Percentiles rank a stretch among this genome's conserved stretches.
phyloP scores from a whole-genome alignment of 768 basidiomycete species.

The Scleroderma bovista region DNA sequence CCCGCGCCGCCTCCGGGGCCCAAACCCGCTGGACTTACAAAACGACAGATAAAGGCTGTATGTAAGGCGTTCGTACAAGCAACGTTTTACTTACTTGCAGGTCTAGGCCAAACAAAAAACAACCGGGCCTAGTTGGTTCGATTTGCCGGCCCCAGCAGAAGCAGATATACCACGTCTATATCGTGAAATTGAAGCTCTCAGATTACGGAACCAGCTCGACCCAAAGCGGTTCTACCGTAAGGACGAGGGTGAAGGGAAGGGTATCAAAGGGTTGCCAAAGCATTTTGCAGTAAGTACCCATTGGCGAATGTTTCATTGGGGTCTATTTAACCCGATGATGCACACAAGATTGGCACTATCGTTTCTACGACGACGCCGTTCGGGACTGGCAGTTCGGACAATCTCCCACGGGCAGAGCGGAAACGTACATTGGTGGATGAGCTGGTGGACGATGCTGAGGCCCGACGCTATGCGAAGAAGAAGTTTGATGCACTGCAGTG shows the following conservation, averaged over 20 bases:
- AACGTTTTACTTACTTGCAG: neutral
- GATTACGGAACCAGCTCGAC: slow-evolving; percentile 82
- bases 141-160: slow-evolving; percentile 77
- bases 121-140: slow-evolving; percentile 81
- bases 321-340: slow-evolving; percentile 5
- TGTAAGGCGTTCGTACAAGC: slow-evolving; percentile 12
- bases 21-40: slow-evolving; percentile 66
- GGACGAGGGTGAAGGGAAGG: slow-evolving; percentile 80
- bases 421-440: slow-evolving; percentile 87
- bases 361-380: slow-evolving; percentile 68
- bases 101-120: slow-evolving; percentile 62
- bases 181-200: slow-evolving; percentile 83
- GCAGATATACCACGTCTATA: slow-evolving; percentile 73
- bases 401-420: slow-evolving; percentile 60
- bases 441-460: slow-evolving; percentile 82
- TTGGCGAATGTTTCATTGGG: neutral
- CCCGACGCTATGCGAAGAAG: slow-evolving; percentile 83
- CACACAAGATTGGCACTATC: slow-evolving; percentile 69
- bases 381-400: slow-evolving; percentile 61
- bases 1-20: slow-evolving; percentile 63
- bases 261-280: slow-evolving; percentile 80
- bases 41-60: slow-evolving; percentile 68
- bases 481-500: slow-evolving; percentile 79
- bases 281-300: slow-evolving; percentile 71
- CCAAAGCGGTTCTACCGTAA: slow-evolving; percentile 90